phyloP scores from a whole-genome alignment of 2,329 filamentous ascomycete genomes.

The Ilyonectria mors-panacis region DNA sequence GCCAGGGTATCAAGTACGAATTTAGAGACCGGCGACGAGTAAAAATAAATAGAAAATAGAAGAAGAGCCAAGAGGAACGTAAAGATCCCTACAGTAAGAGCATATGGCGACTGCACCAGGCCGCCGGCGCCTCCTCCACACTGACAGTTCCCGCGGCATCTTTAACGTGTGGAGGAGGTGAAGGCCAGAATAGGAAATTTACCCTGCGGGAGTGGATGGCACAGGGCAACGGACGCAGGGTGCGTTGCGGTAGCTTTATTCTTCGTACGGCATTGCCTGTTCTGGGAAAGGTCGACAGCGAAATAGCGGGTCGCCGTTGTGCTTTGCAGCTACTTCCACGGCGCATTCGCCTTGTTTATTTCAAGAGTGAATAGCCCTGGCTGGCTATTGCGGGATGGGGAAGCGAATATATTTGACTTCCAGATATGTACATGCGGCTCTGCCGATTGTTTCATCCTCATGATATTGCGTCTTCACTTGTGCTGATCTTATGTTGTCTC shows the following conservation, averaged over 20 bases:
- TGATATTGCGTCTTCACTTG: background rate
- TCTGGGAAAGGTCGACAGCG: slow-evolving; percentile 33
- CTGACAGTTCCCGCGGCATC: background rate
- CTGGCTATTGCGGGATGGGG: background rate
- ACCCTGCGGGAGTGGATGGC: background rate
- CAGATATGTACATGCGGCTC: slow-evolving; percentile 12
- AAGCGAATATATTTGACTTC: background rate
- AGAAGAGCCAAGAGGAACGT: background rate
- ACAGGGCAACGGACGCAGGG: background rate
- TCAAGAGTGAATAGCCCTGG: background rate
- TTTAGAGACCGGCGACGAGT: background rate
- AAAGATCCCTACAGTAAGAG: background rate
- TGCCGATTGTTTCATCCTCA: slow-evolving; percentile 1
- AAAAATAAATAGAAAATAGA: slow-evolving; percentile 22
- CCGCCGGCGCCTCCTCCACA: slow-evolving; percentile 4
- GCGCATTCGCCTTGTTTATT: background rate
- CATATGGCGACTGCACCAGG: background rate
- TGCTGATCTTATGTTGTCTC: background rate
- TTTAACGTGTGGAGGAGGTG: background rate
- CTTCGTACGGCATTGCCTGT: slow-evolving; percentile 33
- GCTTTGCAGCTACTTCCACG: background rate
- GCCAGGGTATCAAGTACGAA: background rate
- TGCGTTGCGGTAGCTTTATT: background rate
- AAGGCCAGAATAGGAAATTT: background rate
- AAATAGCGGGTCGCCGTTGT: slow-evolving; percentile 8